A percentile compares a stretch with the other conserved stretches of the same genome.
phyloP scores from a whole-genome alignment of 768 basidiomycete genomes.

The Lactarius trivialis region DNA sequence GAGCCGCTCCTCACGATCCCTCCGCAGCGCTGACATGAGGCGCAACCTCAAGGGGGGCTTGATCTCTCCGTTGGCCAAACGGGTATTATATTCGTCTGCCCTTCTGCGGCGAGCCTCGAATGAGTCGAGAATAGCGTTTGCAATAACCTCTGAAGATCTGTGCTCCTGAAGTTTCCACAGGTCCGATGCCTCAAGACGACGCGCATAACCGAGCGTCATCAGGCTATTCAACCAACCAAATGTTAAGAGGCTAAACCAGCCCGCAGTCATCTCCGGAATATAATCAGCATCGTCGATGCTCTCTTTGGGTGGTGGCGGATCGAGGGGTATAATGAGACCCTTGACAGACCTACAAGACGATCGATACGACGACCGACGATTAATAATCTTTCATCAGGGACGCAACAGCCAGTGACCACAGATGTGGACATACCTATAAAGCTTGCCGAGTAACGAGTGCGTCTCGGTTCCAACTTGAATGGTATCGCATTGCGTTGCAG shows the following conservation, averaged over 20 bases:
- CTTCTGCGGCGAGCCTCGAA: conserved; percentile 51
- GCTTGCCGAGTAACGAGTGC: neutral
- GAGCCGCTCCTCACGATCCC: conserved; percentile 48
- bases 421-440: conserved; percentile 5
- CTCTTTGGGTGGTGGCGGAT: conserved; percentile 37
- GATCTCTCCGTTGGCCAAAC: conserved; percentile 59
- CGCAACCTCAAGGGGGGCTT: conserved; percentile 43
- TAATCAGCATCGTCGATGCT: conserved; percentile 55
- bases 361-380: neutral
- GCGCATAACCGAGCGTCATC: conserved; percentile 66
- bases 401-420: neutral
- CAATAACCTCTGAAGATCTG: conserved; percentile 53
- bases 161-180: conserved; percentile 69
- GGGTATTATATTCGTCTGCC: conserved; percentile 65
- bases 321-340: conserved; percentile 18
- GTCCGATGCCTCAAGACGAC: conserved; percentile 75
- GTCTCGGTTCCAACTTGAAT: neutral
- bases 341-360: conserved; percentile 14
- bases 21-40: conserved; percentile 55
- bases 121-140: conserved; percentile 54
- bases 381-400: neutral
- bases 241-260: conserved; percentile 50
- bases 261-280: conserved; percentile 63
- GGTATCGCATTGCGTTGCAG: neutral
- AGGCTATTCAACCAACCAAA: conserved; percentile 75